phyloP scores from a whole-genome alignment of 805 yeast genomes.

The Scheffersomyces spartinae region DNA sequence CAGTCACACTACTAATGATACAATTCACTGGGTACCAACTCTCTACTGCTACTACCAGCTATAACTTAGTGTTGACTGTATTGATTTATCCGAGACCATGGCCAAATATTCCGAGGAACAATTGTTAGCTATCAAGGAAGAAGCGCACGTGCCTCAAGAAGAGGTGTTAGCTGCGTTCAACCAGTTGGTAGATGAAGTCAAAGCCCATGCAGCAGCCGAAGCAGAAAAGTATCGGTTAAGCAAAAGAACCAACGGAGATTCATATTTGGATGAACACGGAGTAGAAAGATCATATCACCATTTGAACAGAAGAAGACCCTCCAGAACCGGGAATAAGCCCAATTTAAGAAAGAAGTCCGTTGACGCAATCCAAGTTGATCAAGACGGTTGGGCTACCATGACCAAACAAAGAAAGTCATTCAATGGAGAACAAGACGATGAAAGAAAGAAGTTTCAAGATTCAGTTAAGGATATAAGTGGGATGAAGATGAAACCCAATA shows the following conservation, averaged over 20 bases:
- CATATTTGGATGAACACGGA: slow-evolving; percentile 34
- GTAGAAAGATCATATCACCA: slow-evolving; percentile 33
- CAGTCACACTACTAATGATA: too few species aligned
- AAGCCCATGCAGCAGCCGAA: slow-evolving; percentile 21
- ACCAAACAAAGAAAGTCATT: slow-evolving; percentile 35
- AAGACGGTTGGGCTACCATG: slow-evolving; percentile 76
- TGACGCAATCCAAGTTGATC: slow-evolving; percentile 45
- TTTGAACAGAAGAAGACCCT: slow-evolving; percentile 52
- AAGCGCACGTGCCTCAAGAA: slow-evolving; percentile 49
- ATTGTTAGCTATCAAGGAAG: slow-evolving; percentile 44
- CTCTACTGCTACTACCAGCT: too few species aligned
- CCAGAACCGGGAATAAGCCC: slow-evolving; percentile 35
- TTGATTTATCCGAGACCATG: too few species aligned
- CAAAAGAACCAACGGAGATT: slow-evolving; percentile 29
- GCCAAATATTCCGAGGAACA: slow-evolving; percentile 62
- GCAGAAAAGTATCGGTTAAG: slow-evolving; percentile 13
- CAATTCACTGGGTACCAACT: too few species aligned
- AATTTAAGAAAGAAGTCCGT: slow-evolving; percentile 46
- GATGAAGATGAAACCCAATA: slow-evolving; percentile 55
- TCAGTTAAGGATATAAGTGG: slow-evolving; percentile 32
- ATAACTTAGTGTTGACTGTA: too few species aligned
- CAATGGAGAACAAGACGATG: slow-evolving; percentile 40
- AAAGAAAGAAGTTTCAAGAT: slow-evolving; percentile 34
- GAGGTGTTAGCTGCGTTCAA: slow-evolving; percentile 56
- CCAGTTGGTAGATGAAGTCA: slow-evolving; percentile 55